Conservation (phyloP, 306 rosid species). For the Amphicarpaea edgeworthii region DNA sequence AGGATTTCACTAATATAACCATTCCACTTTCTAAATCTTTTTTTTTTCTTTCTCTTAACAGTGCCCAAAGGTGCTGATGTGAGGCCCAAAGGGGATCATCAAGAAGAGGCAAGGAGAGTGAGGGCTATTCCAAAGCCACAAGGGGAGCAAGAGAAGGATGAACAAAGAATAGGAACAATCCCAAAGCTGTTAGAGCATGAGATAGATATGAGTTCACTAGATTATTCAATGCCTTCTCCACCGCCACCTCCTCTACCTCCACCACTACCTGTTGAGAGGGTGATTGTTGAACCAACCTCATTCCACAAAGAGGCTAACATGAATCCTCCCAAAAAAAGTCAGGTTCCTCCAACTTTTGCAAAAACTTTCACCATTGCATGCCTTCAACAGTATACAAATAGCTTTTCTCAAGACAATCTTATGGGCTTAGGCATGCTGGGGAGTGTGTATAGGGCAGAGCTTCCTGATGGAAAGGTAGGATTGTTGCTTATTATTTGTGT, state of each 20-base stretch:
- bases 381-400: slow-evolving; percentile 91
- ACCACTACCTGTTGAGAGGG: slow-evolving; percentile 56
- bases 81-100: slow-evolving; percentile 62
- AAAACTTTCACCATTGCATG: slow-evolving; percentile 81
- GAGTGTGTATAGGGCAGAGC: slow-evolving; percentile 83
- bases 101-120: slow-evolving; percentile 53
- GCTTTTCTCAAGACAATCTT: slow-evolving; percentile 87
- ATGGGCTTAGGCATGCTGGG: slow-evolving; percentile 87
- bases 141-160: slow-evolving; percentile 56
- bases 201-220: slow-evolving; percentile 60
- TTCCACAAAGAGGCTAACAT: slow-evolving; percentile 45
- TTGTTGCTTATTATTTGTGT: slow-evolving; percentile 42
- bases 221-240: slow-evolving; percentile 63
- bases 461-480: slow-evolving; percentile 84
- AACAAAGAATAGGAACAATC: slow-evolving; percentile 49
- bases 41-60: slow-evolving; percentile 32
- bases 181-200: slow-evolving; percentile 65
- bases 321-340: slow-evolving; percentile 57
- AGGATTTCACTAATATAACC: slow-evolving; percentile 2
- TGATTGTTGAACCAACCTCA: slow-evolving; percentile 63
- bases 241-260: slow-evolving; percentile 74
- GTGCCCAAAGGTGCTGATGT: slow-evolving; percentile 63
- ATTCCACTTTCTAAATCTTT: slow-evolving; percentile 3
- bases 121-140: slow-evolving; percentile 57
- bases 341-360: slow-evolving; percentile 52